These are phyloP conservation scores for Penicillium sp. DNA, from an alignment of 2,329 filamentous ascomycete genomes.

Conservation along the genomic window DNA sequence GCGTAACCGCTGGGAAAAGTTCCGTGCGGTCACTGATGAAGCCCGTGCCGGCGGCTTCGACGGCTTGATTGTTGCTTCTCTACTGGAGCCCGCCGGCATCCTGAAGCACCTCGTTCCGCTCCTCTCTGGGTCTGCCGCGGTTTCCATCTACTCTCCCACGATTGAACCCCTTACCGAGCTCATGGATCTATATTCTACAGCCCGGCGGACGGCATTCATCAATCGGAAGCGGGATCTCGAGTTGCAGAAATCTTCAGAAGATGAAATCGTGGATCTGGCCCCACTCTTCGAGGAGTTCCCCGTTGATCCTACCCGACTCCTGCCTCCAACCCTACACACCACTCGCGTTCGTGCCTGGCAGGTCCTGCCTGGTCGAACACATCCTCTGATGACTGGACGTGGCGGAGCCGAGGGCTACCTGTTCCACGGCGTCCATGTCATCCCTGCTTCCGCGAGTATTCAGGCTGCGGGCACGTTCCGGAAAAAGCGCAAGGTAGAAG, in stretches of 20 bases:
- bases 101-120: constrained; percentile 76
- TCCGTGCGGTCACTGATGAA: constrained; percentile 71
- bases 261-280: constrained; percentile 22
- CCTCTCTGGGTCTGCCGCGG: constrained; percentile 76
- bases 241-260: constrained; percentile 13
- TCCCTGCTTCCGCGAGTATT: constrained; percentile 77
- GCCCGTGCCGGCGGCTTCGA: constrained; percentile 76
- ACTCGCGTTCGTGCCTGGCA: constrained; percentile 81
- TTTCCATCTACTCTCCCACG: constrained; percentile 81
- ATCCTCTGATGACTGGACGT: constrained; percentile 87
- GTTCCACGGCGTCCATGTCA: constrained; percentile 78
- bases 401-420: constrained; percentile 90
- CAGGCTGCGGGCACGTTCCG: constrained; percentile 72
- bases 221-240: constrained; percentile 36
- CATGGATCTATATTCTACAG: constrained; percentile 81
- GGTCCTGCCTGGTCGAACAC: constrained; percentile 85
- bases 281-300: constrained; percentile 69
- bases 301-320: constrained; percentile 79
- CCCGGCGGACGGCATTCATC: constrained; percentile 72
- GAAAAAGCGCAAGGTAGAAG: constrained; percentile 67
- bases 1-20: constrained; percentile 75
- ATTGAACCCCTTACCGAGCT: constrained; percentile 77
- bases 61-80: constrained; percentile 77
- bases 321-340: constrained; percentile 79
- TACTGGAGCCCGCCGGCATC: constrained; percentile 78